Percentiles rank a stretch among this genome's conserved stretches.
Evolutionary conservation across 1,284 basidiomycete genomes (phyloP).

Genomic region (Rhodotorula sp.): DNA sequence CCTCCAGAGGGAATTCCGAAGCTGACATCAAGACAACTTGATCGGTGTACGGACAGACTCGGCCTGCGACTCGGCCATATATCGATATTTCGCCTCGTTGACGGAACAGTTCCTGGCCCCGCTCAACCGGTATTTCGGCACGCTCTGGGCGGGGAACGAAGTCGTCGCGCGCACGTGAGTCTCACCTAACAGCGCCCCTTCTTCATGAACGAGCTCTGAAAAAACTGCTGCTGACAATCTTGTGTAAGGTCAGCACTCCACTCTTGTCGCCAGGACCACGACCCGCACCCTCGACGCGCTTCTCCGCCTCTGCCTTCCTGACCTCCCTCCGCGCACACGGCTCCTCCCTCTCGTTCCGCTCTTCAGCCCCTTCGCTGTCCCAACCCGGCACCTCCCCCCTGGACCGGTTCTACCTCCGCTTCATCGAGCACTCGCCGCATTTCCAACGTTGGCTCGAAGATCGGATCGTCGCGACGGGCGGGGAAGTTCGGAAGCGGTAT

Average conservation of each 20-base stretch:
- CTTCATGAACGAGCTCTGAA: conserved; percentile 46
- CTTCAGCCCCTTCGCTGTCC: conserved; percentile 23
- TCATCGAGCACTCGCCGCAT: conserved; percentile 24
- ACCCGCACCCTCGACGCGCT: conserved; percentile 48
- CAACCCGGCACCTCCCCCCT: conserved; percentile 17
- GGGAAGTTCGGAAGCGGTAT: conserved; percentile 33
- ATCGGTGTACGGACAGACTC: conserved; percentile 53
- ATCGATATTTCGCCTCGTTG: conserved; percentile 80
- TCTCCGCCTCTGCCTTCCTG: conserved; percentile 75
- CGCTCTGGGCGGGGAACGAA: conserved; percentile 34
- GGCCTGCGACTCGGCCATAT: conserved; percentile 63
- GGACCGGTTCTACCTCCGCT: conserved; percentile 41
- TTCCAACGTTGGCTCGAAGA: conserved; percentile 30
- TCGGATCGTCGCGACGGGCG: conserved; percentile 23
- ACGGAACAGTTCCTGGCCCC: conserved; percentile 88
- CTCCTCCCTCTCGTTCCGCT: conserved; percentile 45
- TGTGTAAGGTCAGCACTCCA: not conserved
- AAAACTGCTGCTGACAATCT: not conserved
- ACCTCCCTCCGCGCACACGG: conserved; percentile 76
- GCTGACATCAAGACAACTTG: no score
- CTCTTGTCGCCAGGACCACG: conserved; percentile 58
- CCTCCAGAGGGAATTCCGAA: no score
- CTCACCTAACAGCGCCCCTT: conserved; percentile 46
- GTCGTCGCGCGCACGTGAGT: conserved; percentile 6
- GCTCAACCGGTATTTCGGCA: conserved; percentile 84